A percentile compares a stretch with the other conserved stretches of the same genome.
Evolutionary conservation across 2,329 filamentous ascomycete genomes (phyloP).

Genomic region (Volutella citrinella): DNA sequence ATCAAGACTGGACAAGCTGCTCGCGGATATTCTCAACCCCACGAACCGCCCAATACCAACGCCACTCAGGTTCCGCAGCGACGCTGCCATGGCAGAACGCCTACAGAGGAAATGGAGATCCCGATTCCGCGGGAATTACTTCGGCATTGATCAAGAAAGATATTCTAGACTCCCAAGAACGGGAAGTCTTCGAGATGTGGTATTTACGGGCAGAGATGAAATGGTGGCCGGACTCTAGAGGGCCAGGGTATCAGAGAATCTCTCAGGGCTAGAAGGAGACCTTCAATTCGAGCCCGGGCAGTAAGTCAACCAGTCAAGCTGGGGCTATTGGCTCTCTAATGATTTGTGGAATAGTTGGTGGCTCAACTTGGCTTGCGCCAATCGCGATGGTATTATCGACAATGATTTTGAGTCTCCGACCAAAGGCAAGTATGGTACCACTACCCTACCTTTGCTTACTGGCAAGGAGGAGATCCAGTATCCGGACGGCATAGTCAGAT

Average conservation of each 20-base stretch:
- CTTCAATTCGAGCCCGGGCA: constrained; percentile 45
- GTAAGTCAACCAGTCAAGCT: constrained; percentile 40
- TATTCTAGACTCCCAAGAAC: constrained; percentile 31
- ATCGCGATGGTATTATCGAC: constrained; percentile 52
- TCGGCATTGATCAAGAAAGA: constrained; percentile 44
- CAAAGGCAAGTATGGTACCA: constrained; percentile 42
- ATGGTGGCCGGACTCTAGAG: constrained; percentile 35
- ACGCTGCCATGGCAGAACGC: constrained; percentile 34
- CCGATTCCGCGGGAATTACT: constrained; percentile 43
- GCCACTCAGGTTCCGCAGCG: constrained; percentile 29
- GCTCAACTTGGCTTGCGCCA: constrained; percentile 53
- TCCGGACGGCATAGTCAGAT: constrained; percentile 34
- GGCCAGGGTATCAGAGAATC: constrained; percentile 28
- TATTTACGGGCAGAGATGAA: constrained; percentile 31
- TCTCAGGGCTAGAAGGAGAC: constrained; percentile 40
- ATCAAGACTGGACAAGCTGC: constrained; percentile 41
- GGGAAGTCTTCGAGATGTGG: constrained; percentile 40
- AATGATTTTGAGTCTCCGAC: constrained; percentile 43
- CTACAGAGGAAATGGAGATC: constrained; percentile 42
- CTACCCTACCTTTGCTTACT: constrained; percentile 48
- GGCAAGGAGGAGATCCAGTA: constrained; percentile 46
- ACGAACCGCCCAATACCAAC: constrained; percentile 25
- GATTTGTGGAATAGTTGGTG: constrained; percentile 52
- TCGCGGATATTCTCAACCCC: constrained; percentile 38
- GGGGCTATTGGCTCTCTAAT: too few species aligned